Evolutionary conservation across 2,329 filamentous ascomycete species (phyloP).

Genomic region (Calonectria multiphialidica): DNA sequence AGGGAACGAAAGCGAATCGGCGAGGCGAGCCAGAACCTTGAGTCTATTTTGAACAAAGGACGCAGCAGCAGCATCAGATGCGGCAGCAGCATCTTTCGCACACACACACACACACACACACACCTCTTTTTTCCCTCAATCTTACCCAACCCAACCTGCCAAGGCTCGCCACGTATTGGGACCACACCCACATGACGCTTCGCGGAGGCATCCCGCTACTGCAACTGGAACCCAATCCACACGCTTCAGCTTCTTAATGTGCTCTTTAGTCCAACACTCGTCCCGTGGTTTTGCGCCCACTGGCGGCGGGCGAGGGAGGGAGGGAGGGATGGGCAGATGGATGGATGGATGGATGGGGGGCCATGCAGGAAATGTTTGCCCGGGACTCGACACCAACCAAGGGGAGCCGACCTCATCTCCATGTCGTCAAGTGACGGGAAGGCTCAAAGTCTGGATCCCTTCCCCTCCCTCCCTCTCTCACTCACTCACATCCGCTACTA

Average conservation of each 20-base stretch:
- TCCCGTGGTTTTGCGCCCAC: not conserved
- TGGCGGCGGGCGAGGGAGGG: too few relatives aligned
- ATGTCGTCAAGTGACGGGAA: slow-evolving; percentile 7
- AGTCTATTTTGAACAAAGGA: slow-evolving; percentile 5
- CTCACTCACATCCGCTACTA: not conserved
- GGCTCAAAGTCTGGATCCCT: slow-evolving; percentile 5
- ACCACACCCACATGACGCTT: not conserved
- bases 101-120: not conserved
- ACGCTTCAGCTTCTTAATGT: not conserved
- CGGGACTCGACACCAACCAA: not conserved
- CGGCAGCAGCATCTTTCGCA: too few relatives aligned
- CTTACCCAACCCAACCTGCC: slow-evolving; percentile 25
- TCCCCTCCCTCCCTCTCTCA: not conserved
- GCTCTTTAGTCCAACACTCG: not conserved
- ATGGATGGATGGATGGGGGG: too few relatives aligned
- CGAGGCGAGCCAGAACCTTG: slow-evolving; percentile 5
- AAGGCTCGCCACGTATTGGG: slow-evolving; percentile 19
- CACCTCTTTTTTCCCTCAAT: not conserved
- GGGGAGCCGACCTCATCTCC: not conserved
- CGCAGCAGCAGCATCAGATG: not conserved
- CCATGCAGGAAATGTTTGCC: slow-evolving; percentile 2
- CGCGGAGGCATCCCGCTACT: slow-evolving; percentile 14
- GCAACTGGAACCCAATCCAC: slow-evolving; percentile 4
- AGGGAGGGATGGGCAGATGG: too few relatives aligned
- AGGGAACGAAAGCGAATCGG: not conserved